Evolutionary conservation across 306 rosid genomes (phyloP), one percentile per base, ranked within the genome.

Genomic region (Crotalaria pallida): DNA sequence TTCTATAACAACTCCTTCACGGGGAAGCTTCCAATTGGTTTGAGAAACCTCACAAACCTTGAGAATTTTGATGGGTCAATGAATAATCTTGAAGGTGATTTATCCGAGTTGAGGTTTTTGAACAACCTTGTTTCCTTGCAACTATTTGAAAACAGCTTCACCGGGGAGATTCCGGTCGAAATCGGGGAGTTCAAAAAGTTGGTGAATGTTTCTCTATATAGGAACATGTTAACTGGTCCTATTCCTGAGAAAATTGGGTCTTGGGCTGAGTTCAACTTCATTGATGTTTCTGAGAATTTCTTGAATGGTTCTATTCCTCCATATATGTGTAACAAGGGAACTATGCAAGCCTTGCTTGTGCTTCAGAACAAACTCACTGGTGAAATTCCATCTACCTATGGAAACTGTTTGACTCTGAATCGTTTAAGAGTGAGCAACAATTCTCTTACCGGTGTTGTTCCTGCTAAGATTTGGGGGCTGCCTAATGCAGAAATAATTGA

Each of bases 301-400:
- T 23, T 94, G 48, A 70, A 87, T 1, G 99, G 99, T 43, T 55
- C 84, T 10, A 86, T 94, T 71, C 99, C 99, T 7, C 91, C 97
- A 1, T 72, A 91, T 18, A 91, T 94, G 99, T 94, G 99, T 60
- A 81, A 57, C 2, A 76, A 47, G 58, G 91, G 97, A 34, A 82
- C 73, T 49, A 86, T 94, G 96, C 6, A 0, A 0, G 71, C 10
- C 12, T 76, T 94, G 34, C 83, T 91, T 0, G 12, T 86, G 7
- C 86, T 87, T 44, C 88, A 94, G 84, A 94, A 94, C 83, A 89
- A 87, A 0, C 86, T 94, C 72, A 76, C 96, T 10, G 97, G 99
- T 2, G 76, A 73, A 69, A 94, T 94, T 67, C 99, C 99, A 10
- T 78, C 76, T 0, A 87, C 4, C 0, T 94, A 94, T 18, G 88